Evolutionary conservation across 768 basidiomycete species (phyloP), one percentile per base, ranked within the genome.

Genomic region (Lactifluus hygrophoroides): DNA sequence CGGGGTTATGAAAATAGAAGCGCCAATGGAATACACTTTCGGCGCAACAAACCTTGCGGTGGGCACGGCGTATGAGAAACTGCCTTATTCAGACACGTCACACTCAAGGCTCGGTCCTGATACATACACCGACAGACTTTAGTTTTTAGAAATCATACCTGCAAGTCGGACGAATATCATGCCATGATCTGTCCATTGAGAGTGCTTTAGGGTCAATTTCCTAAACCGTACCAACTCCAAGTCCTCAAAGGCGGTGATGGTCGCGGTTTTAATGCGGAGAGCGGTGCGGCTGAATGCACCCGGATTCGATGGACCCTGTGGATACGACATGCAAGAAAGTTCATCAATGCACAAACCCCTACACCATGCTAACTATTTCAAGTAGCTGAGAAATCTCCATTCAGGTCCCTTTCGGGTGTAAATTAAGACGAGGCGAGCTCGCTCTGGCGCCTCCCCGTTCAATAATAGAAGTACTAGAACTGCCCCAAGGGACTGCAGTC

Each of bases 1-100:
- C 48, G 45, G 8, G 37, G 42, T 37, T 52, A 46, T 55, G 53
- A 60, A 35, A 60, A 55, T 50, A 48, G 53, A 60, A 55, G 58
- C 34, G 38, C 19, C 21, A 17, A 43, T 42, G 23, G 45, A 42
- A 44, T 43, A 19, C 30, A 17, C 45, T 25, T 11, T 23, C 14
- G 57, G 57, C 51, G 40, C n/a, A 43, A 52, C 40, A 19, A 53
- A 48, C 56, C 32, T 50, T 40, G 57, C 35, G 50, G 57, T 52
- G 28, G 37, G 19, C 45, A 54, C 30, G 58, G 53, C 48, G 58
- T 50, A 56, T 51, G 42, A 54, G 53, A 59, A 57, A 28, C 47
- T 59, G 8, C 58, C 51, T 35, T 42, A 42, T 49, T 49, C 32
- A 55, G 42, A 28, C 42, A 10, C 23, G 21, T 3, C 11, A 21